Conservation (phyloP, 495 filamentous ascomycete species). For the Penicillium riverlandense region DNA sequence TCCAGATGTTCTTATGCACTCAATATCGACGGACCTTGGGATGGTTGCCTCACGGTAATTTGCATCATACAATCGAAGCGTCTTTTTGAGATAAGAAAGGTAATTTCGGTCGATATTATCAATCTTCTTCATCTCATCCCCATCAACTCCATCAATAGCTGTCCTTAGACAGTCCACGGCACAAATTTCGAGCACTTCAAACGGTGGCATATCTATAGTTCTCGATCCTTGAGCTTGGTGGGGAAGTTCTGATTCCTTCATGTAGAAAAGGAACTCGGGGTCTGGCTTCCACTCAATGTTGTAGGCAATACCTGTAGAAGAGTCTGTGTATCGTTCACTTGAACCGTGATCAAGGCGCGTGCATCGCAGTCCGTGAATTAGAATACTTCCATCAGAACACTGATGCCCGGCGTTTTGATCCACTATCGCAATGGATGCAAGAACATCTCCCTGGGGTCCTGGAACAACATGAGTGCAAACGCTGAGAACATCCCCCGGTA, state of each 20-base stretch:
- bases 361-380: conserved; percentile 12
- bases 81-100: not conserved
- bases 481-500: conserved; percentile 9
- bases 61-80: not conserved
- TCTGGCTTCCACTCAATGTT: conserved; percentile 16
- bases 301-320: conserved; percentile 3
- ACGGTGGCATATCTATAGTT: too few species aligned
- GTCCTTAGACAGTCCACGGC: not conserved
- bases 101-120: not conserved
- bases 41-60: not conserved
- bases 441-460: not conserved
- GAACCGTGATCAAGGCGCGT: conserved; percentile 2
- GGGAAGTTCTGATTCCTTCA: not conserved
- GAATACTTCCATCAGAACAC: conserved; percentile 2
- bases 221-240: too few species aligned
- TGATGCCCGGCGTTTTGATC: not conserved
- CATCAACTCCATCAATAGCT: not conserved
- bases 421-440: conserved; percentile 7
- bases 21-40: not conserved
- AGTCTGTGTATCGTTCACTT: not conserved
- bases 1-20: not conserved
- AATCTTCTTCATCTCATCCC: not conserved
- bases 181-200: not conserved
- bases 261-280: conserved; percentile 4
- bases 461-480: conserved; percentile 8